These are phyloP conservation scores for Chrysoporthe austroafricana DNA, from an alignment of 2,329 filamentous ascomycete species.

Conservation along the genomic window DNA sequence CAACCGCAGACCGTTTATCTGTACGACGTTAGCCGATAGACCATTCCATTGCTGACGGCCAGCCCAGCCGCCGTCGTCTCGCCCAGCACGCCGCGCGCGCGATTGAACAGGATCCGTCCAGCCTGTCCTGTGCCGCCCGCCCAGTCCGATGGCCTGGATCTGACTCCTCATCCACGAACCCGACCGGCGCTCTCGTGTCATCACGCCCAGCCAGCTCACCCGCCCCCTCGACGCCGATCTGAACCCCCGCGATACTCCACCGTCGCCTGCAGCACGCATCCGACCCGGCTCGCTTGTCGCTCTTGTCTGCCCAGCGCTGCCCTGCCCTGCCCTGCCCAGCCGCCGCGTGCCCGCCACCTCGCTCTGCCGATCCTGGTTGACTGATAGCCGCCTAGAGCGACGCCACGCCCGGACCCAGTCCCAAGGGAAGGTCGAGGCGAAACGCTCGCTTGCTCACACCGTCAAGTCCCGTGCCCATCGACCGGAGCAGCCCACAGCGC, in stretches of 20 bases:
- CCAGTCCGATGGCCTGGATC: background rate
- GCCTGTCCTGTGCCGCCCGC: background rate
- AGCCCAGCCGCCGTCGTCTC: background rate
- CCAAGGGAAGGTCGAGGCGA: background rate
- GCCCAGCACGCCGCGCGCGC: constrained; percentile 3
- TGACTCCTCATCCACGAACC: constrained; percentile 2
- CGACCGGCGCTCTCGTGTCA: constrained; percentile 6
- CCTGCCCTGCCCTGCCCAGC: background rate
- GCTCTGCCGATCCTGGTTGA: constrained; percentile 8
- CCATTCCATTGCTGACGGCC: background rate
- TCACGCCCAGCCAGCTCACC: background rate
- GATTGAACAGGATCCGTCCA: background rate
- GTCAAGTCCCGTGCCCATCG: background rate
- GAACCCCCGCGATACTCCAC: background rate
- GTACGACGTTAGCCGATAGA: background rate
- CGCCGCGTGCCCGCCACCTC: constrained; percentile 8
- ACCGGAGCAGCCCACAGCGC: background rate
- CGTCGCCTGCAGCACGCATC: background rate
- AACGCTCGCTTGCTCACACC: constrained; percentile 12
- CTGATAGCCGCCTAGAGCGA: constrained; percentile 19
- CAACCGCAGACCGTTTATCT: background rate
- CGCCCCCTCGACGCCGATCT: background rate
- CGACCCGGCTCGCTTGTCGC: background rate
- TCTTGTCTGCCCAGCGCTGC: background rate
- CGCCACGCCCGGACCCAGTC: constrained; percentile 14